These are phyloP conservation scores for Saturnispora sanitii DNA, from an alignment of 805 yeast species.

Conservation along the genomic window DNA sequence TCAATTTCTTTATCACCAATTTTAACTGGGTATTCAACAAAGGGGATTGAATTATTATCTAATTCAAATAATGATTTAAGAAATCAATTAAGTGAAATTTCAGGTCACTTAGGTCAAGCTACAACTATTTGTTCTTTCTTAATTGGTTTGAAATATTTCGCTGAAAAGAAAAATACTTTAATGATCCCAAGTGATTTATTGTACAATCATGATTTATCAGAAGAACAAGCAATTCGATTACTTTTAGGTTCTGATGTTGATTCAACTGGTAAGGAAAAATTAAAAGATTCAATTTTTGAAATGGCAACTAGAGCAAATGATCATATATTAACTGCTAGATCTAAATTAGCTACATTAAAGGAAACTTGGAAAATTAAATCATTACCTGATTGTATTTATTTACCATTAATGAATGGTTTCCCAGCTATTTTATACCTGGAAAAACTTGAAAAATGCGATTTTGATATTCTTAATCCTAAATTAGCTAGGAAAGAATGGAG, in stretches of 20 bases:
- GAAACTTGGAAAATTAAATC: constrained; percentile 24
- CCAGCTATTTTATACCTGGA: constrained; percentile 58
- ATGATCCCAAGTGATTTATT: constrained; percentile 56
- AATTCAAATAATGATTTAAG: constrained; percentile 28
- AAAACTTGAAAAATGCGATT: constrained; percentile 51
- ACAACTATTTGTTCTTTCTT: constrained; percentile 58
- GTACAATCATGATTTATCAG: constrained; percentile 45
- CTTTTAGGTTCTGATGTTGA: constrained; percentile 33
- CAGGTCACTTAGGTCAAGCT: constrained; percentile 80
- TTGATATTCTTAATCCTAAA: constrained; percentile 43
- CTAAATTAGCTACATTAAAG: constrained; percentile 36
- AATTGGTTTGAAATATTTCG: constrained; percentile 50
- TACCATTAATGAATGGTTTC: constrained; percentile 58
- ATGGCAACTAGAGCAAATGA: constrained; percentile 72
- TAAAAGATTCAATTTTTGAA: constrained; percentile 55
- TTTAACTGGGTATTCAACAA: constrained; percentile 40
- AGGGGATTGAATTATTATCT: constrained; percentile 37
- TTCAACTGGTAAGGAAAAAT: constrained; percentile 20
- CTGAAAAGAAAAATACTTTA: constrained; percentile 38
- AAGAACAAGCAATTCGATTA: constrained; percentile 48
- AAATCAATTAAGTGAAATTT: constrained; percentile 41
- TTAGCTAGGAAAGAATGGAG: constrained; percentile 51
- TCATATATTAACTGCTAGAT: constrained; percentile 60
- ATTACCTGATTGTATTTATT: constrained; percentile 53
- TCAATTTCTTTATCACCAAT: constrained; percentile 47